Evolutionary conservation across 345 rosid species (phyloP), one percentile per base, ranked within the genome.

Genomic region (Streptanthus diversifolius): DNA sequence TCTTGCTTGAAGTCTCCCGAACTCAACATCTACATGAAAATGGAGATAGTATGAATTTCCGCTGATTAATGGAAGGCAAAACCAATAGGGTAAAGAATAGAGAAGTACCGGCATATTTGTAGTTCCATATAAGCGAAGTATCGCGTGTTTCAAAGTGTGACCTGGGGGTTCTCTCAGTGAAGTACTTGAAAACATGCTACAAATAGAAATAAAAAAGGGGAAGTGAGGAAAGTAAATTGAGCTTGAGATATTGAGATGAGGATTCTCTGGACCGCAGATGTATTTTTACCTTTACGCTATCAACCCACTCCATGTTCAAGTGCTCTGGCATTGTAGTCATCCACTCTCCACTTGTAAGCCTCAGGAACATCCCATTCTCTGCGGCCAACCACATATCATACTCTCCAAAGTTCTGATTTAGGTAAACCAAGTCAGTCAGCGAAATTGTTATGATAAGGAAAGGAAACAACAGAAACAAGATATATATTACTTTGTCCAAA

Each of bases 251-350:
- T 47, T 55, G 10, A 61, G 51, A 60, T 18, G 32, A 10, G 25
- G 17, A 21, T 32, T 45, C 27, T 37, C 17, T 60, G n/a, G 60
- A 40, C 40, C 7, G 17, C 29, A 5, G 37, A 47, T 66, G 3
- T 77, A 66, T 7, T 75, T 7, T 45, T 41, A 95, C 99, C 97
- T 92, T 88, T 65, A 95, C 92, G 49, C 99, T 90, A 81, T 95
- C 99, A 44, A 92, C 92, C 99, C 99, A 95, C 74, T 95, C 99
- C 97, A 95, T 90, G 80, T 95, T 95, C 71, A 86, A 83, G 73
- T 88, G 99, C 70, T 95, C 99, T 0, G 99, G 99, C 99, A 95
- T 92, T 75, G 99, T 92, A 58, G 99, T 95, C 99, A 92, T 95
- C 99, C 99, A 95, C 5, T 84, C 83, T 62, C 96, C 97, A 35